These are phyloP conservation scores for Oryza australiensis DNA, from an alignment of 176 grass and related monocot species.

Conservation along the genomic window DNA sequence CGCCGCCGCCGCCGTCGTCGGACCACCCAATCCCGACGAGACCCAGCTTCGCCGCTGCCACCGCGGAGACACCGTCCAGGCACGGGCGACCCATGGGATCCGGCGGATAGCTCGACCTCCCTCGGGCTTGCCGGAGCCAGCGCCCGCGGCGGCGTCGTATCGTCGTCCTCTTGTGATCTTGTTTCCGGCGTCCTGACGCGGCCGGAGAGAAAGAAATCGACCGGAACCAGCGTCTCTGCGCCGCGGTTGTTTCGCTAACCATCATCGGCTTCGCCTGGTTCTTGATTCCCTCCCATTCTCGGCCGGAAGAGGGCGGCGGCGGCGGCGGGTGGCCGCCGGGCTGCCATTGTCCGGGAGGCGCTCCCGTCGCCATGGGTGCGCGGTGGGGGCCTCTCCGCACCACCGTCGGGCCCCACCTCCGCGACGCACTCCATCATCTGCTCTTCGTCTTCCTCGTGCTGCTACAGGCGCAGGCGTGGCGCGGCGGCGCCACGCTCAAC, in stretches of 20 bases:
- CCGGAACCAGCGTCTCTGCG: constrained; percentile 27
- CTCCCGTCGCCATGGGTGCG: constrained; percentile 37
- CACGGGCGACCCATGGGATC: constrained; percentile 35
- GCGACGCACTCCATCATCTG: neutral
- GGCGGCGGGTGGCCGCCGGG: neutral
- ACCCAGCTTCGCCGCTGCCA: constrained; percentile 10
- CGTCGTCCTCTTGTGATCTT: neutral
- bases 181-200: neutral
- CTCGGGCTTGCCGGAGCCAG: constrained; percentile 37
- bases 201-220: neutral
- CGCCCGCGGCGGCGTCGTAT: constrained; percentile 10
- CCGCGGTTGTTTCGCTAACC: constrained; percentile 1
- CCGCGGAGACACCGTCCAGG: neutral
- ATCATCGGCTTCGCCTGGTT: neutral
- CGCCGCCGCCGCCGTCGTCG: constrained; percentile 22
- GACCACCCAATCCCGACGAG: constrained; percentile 37
- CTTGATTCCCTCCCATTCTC: neutral
- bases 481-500: constrained; percentile 17
- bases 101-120: constrained; percentile 44
- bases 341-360: constrained; percentile 6
- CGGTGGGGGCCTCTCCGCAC: constrained; percentile 2
- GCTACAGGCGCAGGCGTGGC: constrained; percentile 20
- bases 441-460: constrained; percentile 29
- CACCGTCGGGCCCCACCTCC: neutral
- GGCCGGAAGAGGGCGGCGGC: neutral